Percentiles rank a stretch among this genome's conserved stretches.
Evolutionary conservation across 805 yeast genomes (phyloP).

Genomic region (Torulaspora delbrueckii): DNA sequence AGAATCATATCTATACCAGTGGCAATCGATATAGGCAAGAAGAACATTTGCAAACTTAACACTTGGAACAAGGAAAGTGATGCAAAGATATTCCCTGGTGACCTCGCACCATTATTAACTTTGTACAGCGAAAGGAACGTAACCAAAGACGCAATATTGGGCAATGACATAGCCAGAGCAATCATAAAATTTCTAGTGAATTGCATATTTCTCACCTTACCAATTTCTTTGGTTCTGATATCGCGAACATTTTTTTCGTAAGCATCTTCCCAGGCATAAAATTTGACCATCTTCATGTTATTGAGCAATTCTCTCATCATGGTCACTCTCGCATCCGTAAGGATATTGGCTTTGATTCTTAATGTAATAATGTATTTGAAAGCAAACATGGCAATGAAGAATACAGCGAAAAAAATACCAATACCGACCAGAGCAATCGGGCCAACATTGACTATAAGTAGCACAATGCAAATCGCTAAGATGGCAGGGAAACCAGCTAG

Average conservation of each 20-base stretch:
- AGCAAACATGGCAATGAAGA: constrained; percentile 39
- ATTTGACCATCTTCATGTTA: constrained; percentile 77
- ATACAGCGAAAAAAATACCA: constrained; percentile 45
- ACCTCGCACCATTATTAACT: constrained; percentile 38
- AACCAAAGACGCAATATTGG: constrained; percentile 67
- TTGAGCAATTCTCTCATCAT: constrained; percentile 73
- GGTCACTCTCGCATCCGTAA: constrained; percentile 73
- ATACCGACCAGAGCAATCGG: constrained; percentile 68
- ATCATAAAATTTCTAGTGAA: constrained; percentile 57
- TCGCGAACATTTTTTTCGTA: constrained; percentile 53
- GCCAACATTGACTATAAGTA: constrained; percentile 66
- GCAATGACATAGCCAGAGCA: constrained; percentile 62
- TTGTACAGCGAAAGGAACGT: constrained; percentile 46
- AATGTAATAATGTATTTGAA: constrained; percentile 50
- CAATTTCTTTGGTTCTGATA: constrained; percentile 59
- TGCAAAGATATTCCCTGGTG: constrained; percentile 63
- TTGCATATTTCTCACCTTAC: constrained; percentile 56
- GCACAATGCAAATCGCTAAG: constrained; percentile 55
- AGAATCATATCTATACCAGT: constrained; percentile 63
- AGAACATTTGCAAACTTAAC: constrained; percentile 55
- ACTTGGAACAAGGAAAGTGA: constrained; percentile 64
- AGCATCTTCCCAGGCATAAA: constrained; percentile 88
- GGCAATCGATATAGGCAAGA: constrained; percentile 67
- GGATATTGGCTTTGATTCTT: constrained; percentile 53
- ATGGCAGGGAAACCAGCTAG: constrained; percentile 60